These are phyloP conservation scores for Aschersonia sp. DNA, from an alignment of 2,329 filamentous ascomycete genomes.

Conservation along the genomic window DNA sequence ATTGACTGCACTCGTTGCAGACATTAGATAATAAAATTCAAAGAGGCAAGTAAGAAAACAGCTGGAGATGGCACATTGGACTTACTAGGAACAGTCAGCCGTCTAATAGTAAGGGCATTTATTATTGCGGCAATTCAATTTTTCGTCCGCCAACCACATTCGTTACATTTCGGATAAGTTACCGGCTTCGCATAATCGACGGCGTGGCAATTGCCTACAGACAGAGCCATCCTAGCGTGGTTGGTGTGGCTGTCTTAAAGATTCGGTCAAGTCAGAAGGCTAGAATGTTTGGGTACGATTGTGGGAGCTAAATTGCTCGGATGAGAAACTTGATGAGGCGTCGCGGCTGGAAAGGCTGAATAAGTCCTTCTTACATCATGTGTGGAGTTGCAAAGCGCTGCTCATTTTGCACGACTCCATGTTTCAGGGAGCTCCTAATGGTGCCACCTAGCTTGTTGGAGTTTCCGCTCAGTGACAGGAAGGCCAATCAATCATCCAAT, in stretches of 20 bases:
- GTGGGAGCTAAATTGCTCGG: background rate
- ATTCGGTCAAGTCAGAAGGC: background rate
- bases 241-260: background rate
- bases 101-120: background rate
- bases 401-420: background rate
- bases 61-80: background rate
- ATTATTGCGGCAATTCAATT: background rate
- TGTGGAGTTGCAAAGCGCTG: too few species aligned
- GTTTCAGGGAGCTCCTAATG: background rate
- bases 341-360: too few species aligned
- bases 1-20: background rate
- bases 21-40: background rate
- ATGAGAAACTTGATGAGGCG: too few species aligned
- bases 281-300: background rate
- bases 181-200: background rate
- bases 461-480: background rate
- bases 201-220: background rate
- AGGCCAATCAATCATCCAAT: background rate
- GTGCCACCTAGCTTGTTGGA: background rate
- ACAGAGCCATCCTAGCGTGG: background rate
- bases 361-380: too few species aligned
- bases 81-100: background rate
- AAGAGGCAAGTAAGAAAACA: background rate
- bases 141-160: background rate
- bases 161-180: background rate